phyloP scores from a whole-genome alignment of 768 basidiomycete species.

The Mycena epipterygia region DNA sequence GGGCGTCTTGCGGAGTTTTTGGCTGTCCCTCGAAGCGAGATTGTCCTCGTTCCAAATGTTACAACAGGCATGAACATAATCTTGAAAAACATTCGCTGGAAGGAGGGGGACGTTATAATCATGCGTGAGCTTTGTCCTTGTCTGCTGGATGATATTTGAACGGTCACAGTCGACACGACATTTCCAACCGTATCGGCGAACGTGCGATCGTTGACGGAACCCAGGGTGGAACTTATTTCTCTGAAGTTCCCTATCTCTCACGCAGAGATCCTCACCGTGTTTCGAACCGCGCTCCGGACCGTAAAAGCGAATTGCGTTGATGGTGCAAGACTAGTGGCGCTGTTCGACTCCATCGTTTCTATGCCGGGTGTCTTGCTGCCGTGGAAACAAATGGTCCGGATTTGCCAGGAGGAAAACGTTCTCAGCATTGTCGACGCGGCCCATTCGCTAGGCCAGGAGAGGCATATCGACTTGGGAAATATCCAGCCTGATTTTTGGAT shows the following conservation, averaged over 20 bases:
- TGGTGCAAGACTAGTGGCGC: constrained; percentile 59
- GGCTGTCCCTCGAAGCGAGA: neutral
- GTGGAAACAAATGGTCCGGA: constrained; percentile 69
- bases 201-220: too few species aligned
- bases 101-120: too few species aligned
- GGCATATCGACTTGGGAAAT: constrained; percentile 60
- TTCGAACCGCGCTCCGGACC: neutral
- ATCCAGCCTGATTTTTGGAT: constrained; percentile 5
- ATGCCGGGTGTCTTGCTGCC: constrained; percentile 67
- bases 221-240: too few species aligned
- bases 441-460: constrained; percentile 75
- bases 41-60: neutral
- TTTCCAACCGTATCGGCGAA: too few species aligned
- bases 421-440: constrained; percentile 73
- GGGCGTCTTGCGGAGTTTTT: neutral
- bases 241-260: neutral
- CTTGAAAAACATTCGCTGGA: too few species aligned
- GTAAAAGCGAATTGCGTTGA: neutral
- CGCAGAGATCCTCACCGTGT: neutral
- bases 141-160: too few species aligned
- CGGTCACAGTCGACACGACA: too few species aligned
- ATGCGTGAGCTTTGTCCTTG: too few species aligned
- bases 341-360: constrained; percentile 68
- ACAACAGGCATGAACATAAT: too few species aligned
- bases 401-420: constrained; percentile 68